Base-by-base conservation (phyloP, 2,329 filamentous ascomycete species). In the Fusarium camptoceras region DNA sequence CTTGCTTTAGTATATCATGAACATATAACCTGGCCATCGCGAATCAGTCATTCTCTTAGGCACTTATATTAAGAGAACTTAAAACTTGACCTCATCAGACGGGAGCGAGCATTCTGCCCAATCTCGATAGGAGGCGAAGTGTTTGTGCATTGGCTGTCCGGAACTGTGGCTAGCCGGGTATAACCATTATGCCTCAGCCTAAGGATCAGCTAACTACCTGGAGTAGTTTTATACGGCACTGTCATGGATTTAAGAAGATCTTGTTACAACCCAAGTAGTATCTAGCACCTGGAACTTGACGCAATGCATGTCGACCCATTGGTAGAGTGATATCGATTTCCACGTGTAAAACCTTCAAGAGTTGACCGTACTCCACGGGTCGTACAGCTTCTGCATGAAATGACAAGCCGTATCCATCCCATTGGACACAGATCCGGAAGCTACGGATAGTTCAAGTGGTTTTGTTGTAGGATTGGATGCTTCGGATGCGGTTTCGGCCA, bases 111-210 rank as follows among this genome's bases (percentile, higher is more conserved):
- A 37, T 12, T 10, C 18, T 37, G 4, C 18, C 34, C 18, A 37
- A n/a, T 37, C 3, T 37, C 34, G n/a, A 24, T 14, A 31, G 20
- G 15, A 64, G 59, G 44, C 31, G 31, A 50, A 46, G 25, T 20
- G 20, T 16, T 30, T 39, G 37, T 28, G 28, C 20, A 37, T 37
- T 25, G 27, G 22, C 30, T 16, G 37, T 27, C 18, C 53, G 24
- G 24, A 22, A 64, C 16, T 11, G 22, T 22, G n/a, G 24, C 30
- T 49, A 31, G 37, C 44, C 44, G 44, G 20, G 30, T 49, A 30
- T 39, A 6, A 8, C n/a, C n/a, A 8, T 49, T 50, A 39, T 56
- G 54, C 54, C 54, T 56, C 50, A 16, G 43, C 30, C 54, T 49
- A 50, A 50, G 30, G 54, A 56, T 18, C 12, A 56, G 11, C 20